These are phyloP conservation scores for Boletus insuetus DNA, from an alignment of 768 basidiomycete genomes.

Conservation along the genomic window DNA sequence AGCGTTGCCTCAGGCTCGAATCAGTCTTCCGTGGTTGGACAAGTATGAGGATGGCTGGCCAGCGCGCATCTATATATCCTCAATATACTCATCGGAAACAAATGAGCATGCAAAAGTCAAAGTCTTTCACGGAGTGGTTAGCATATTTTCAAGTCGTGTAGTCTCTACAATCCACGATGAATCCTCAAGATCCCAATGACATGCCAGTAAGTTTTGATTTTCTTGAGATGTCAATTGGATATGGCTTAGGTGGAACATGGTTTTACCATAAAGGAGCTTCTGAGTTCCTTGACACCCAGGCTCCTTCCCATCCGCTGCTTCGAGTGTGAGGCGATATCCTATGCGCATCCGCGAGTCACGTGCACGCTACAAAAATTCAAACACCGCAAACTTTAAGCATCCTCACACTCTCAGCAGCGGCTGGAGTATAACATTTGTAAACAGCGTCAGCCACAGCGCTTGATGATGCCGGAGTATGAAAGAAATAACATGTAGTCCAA, in stretches of 20 bases:
- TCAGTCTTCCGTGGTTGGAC: slow-evolving; percentile 16
- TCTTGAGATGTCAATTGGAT: not conserved
- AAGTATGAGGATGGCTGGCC: slow-evolving; percentile 20
- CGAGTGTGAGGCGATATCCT: no score
- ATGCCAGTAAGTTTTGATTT: slow-evolving; percentile 1
- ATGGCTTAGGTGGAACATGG: not conserved
- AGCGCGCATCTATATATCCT: slow-evolving; percentile 18
- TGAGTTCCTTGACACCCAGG: slow-evolving; percentile 20
- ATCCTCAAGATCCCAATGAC: not conserved
- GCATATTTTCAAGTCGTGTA: not conserved
- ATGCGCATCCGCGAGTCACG: no score
- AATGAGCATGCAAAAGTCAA: not conserved
- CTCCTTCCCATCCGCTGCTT: no score
- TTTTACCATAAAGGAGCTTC: slow-evolving; percentile 10
- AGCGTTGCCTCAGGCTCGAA: slow-evolving; percentile 3
- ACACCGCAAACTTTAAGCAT: no score
- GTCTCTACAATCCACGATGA: not conserved
- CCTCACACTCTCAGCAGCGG: no score
- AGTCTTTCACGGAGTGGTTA: not conserved
- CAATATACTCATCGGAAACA: not conserved
- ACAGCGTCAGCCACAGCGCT: no score
- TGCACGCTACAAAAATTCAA: no score
- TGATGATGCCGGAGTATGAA: no score
- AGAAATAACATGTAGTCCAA: no score
- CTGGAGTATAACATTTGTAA: no score